Percentiles rank a stretch among this genome's conserved stretches.
These are phyloP conservation scores for Solanum arcanum DNA, from an alignment of 257 asterid species.

Conservation along the genomic window DNA sequence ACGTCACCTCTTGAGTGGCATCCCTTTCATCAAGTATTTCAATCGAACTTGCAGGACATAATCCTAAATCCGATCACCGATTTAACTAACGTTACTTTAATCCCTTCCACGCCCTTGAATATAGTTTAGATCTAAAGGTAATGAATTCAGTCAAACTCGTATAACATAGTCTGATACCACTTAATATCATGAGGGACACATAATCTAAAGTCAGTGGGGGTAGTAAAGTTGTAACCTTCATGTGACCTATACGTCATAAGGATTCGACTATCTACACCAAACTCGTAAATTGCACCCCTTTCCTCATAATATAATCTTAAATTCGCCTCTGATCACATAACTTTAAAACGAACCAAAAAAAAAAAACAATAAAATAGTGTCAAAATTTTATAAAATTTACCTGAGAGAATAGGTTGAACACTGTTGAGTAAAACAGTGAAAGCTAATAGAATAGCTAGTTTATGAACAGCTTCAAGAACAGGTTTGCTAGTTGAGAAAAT, in stretches of 20 bases:
- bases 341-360: neutral
- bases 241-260: neutral
- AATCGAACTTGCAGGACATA: neutral
- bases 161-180: neutral
- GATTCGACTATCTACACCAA: neutral
- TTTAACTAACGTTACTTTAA: neutral
- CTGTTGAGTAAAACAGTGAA: slow-evolving; percentile 47
- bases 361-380: neutral
- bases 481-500: slow-evolving; percentile 31
- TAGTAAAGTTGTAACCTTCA: too few relatives aligned
- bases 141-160: neutral
- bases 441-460: slow-evolving; percentile 35
- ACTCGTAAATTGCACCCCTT: neutral
- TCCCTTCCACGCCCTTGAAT: neutral
- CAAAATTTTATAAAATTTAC: neutral
- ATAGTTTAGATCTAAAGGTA: neutral
- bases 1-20: neutral
- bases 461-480: slow-evolving; percentile 32
- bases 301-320: neutral
- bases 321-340: neutral
- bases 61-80: neutral
- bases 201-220: accelerated
- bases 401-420: slow-evolving; percentile 51
- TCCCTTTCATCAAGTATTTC: neutral
- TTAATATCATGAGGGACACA: neutral